A percentile compares a stretch with the other conserved stretches of the same genome.
phyloP scores from a whole-genome alignment of 345 rosid genomes.

The Moricandia arvensis region DNA sequence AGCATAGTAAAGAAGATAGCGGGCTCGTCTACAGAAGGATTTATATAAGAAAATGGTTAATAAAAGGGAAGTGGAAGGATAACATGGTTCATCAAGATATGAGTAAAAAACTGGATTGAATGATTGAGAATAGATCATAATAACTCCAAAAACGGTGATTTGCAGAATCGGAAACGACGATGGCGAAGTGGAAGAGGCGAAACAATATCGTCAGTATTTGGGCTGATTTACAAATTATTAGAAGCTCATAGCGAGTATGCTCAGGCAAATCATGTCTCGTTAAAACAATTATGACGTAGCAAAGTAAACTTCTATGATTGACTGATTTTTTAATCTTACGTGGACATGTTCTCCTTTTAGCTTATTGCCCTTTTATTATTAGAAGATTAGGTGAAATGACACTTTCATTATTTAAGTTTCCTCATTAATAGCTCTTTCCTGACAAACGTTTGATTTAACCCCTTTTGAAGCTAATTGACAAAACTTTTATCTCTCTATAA shows the following conservation, averaged over 20 bases:
- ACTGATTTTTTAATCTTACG: no score
- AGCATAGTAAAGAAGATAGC: neutral
- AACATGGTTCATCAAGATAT: neutral
- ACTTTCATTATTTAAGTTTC: conserved; percentile 27
- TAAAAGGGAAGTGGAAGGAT: neutral
- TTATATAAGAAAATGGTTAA: neutral
- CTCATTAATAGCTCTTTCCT: conserved; percentile 22
- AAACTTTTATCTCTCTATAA: neutral
- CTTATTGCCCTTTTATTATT: no score
- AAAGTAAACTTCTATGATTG: no score
- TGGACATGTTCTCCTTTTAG: no score
- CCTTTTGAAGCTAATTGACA: conserved; percentile 21
- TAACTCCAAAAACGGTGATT: neutral
- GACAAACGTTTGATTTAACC: conserved; percentile 2
- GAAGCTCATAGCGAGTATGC: no score
- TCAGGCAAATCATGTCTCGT: no score
- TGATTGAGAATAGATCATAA: neutral
- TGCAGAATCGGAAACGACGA: neutral
- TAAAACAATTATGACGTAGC: no score
- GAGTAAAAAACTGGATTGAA: neutral
- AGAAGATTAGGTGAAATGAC: conserved; percentile 30
- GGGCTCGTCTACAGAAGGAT: neutral
- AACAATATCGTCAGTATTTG: neutral
- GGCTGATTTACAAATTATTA: neutral
- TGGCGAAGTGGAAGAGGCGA: neutral